Evolutionary conservation across 129 eudicot genomes (phyloP), one percentile per base, ranked within the genome.

Genomic region (Flaveria brownii): DNA sequence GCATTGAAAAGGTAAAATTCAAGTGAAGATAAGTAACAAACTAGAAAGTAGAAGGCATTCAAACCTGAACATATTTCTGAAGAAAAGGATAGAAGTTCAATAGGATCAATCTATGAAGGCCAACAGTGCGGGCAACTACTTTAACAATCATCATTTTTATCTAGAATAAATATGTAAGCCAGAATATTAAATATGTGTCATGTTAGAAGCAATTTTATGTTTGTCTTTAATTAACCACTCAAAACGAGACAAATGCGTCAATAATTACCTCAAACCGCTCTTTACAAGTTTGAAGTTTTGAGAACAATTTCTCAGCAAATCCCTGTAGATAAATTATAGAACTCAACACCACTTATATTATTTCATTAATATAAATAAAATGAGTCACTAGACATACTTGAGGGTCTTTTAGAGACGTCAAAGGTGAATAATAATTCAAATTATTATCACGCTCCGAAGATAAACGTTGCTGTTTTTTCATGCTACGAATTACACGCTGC

Each of bases 41-140:
- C 15, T 73, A 26, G 78, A 25, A 57, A 17, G 51, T 82, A 47
- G 22, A 33, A 72, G 54, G 77, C 52, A 56, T 25, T 55, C 51
- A 71, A 10, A 93, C 98, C 98, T 91, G 96, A 52, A 89, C 88
- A 85, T 91, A 94, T 79, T 87, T 94, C 87, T 91, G 97, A 85
- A 94, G 91, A 72, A 83, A 87, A 30, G 96, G 91, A 83, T 94
- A 94, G 77, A 94, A 88, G 69, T 85, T 85, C 69, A 85, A 82
- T 55, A 94, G 80, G 57, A 91, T 81, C 76, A 91, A 81, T 65
- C 86, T 89, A 78, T 93, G 96, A 78, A 93, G 98, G 66, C 97
- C 98, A 84, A 93, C 84, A 68, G 96, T 87, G 28, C 97, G 87
- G 3, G 98, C 91, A 84, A 91, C 86, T 42, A 91, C 93, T 88